Evolutionary conservation across 2,329 filamentous ascomycete genomes (phyloP).

Genomic region (Aspergillus sergii): DNA sequence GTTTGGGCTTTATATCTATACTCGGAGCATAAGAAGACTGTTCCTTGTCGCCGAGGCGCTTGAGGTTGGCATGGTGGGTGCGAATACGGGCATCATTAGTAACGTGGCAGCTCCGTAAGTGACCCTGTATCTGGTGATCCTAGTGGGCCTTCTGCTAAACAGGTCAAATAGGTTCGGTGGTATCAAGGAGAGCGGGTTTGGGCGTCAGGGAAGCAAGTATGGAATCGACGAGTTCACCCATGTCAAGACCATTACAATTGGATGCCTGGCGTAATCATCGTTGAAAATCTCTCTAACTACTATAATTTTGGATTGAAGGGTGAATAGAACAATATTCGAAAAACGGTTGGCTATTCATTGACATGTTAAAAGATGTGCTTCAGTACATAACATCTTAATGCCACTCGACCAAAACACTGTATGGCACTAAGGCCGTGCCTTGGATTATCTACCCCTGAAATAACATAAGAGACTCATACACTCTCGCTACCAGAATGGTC

Average conservation of each 20-base stretch:
- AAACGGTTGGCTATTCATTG: neutral
- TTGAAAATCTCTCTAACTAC: neutral
- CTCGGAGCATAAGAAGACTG: constrained; percentile 8
- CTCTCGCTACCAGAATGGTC: too few species aligned
- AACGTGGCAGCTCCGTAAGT: neutral
- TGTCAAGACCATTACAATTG: neutral
- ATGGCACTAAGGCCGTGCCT: too few species aligned
- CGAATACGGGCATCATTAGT: constrained; percentile 26
- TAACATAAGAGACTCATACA: too few species aligned
- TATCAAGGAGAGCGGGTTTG: neutral
- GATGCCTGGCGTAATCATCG: neutral
- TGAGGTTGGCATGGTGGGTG: constrained; percentile 23
- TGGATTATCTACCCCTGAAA: too few species aligned
- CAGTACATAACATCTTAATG: too few species aligned
- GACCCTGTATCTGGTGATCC: neutral
- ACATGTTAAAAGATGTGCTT: too few species aligned
- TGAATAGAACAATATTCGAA: neutral
- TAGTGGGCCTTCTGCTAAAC: neutral
- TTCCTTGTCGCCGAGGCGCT: constrained; percentile 16
- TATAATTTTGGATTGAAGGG: neutral
- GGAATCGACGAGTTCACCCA: neutral
- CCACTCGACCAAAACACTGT: too few species aligned
- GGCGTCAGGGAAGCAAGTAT: neutral
- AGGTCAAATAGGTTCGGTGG: neutral
- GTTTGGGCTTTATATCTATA: constrained; percentile 10